Base-by-base conservation (phyloP, 805 yeast species). In the Schwanniomyces yamadae region DNA sequence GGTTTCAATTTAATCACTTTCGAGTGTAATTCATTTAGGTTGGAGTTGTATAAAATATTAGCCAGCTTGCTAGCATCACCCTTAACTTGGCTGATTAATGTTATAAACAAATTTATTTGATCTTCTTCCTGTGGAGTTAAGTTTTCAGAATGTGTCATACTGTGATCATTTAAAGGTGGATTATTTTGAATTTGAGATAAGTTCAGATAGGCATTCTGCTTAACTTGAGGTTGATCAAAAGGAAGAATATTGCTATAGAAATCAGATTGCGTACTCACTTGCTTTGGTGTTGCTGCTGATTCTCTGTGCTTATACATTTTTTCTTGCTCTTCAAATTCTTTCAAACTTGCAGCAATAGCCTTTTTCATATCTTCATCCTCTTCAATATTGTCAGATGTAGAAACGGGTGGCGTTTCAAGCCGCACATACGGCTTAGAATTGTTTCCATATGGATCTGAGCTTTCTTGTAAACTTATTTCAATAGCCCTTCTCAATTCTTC, bases 301-400 rank as follows among this genome's bases (percentile, higher is more conserved):
- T 40, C 45, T 32, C 38, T 44, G 23, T 29, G 28, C 31, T 49
- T 42, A 15, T 43, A 33, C 9, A 39, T 26, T 25, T 40, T 34
- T 36, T 55, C 57, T 39, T 62, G 57, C 6, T 45, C 50, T 45
- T 83, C 77, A 54, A 84, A 71, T 40, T 90, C 97, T 35, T 72
- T 73, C 42, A 93, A 69, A 58, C 96, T 87, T 1, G 96, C 96
- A 11, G 84, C 95, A 39, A 93, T 91, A 0, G 98, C 99, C 1
- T 93, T 95, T 55, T 80, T 85, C 80, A 91, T 76, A 23, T 88
- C 96, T 24, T 83, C 91, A 29, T 68, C 74, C 52, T 89, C 95
- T 13, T 84, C 88, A 2, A n/a, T 28, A 9, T 43, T 44, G 12
- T 46, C 42, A 4, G 47, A 32, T 5, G 49, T 54, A 9, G 67